Evolutionary conservation across 345 rosid genomes (phyloP), one percentile per base, ranked within the genome.

Genomic region (Eucalyptus tenuipes): DNA sequence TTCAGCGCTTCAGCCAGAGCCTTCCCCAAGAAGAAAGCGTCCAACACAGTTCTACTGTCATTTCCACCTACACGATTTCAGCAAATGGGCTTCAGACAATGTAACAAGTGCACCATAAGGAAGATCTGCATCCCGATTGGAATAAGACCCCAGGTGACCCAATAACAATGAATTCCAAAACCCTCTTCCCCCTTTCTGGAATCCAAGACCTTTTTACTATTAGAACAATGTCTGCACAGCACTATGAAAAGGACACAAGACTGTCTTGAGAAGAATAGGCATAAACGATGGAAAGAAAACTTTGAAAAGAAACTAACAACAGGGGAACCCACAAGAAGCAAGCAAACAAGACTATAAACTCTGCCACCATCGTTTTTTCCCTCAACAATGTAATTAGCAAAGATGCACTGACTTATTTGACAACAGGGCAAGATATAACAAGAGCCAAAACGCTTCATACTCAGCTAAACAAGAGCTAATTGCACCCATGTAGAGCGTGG

Each of bases 1-100:
- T 91, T 96, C 82, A 97, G 89, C 5, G 97, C 96, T 88, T 97
- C 99, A 33, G 97, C 99, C 71, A 97, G 85, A 91, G 98, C 99
- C 91, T 96, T 97, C 25, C 99, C 99, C 92, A 97, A 90, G 95
- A 96, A 97, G 92, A 97, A 97, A 3, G 99, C 99, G 93, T 97
- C 99, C 88, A 97, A 88, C 53, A 96, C 93, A 89, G 42, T 92
- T 86, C 87, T 93, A 91, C 95, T 96, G 33, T 95, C 99, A 87
- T 90, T 88, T 45, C 95, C 98, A 89, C 96, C 99, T 97, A 90
- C 91, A 89, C 50, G 40, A 88, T 86, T 33, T 85, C 29, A 40
- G 47, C 47, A 75, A 40, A 40, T 75, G 84, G 47, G 47, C 47
- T 40, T 75, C 47, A 75, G 13, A 75, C 47, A 40, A 75, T 20